phyloP scores from a whole-genome alignment of 805 yeast species.

The Ogataea ramenticola region DNA sequence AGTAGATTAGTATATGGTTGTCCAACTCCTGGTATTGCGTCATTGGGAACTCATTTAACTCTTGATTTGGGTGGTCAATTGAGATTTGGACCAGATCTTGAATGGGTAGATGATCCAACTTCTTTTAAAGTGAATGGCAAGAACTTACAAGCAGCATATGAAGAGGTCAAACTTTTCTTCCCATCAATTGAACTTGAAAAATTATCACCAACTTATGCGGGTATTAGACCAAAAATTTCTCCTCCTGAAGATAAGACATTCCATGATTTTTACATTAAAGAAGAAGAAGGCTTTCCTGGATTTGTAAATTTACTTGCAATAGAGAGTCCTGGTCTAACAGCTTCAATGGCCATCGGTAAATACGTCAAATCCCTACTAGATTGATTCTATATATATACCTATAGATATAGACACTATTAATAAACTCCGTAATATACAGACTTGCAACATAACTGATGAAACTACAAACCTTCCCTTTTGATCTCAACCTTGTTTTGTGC shows the following conservation, averaged over 20 bases:
- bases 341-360: conserved; percentile 77
- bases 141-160: conserved; percentile 48
- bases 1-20: conserved; percentile 68
- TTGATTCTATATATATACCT: neutral
- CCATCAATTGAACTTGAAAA: conserved; percentile 48
- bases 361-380: conserved; percentile 35
- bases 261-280: conserved; percentile 66
- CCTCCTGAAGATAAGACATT: conserved; percentile 40
- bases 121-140: conserved; percentile 41
- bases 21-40: conserved; percentile 61
- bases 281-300: conserved; percentile 68
- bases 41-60: conserved; percentile 84
- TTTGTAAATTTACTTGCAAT: conserved; percentile 76
- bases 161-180: conserved; percentile 54
- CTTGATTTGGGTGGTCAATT: conserved; percentile 74
- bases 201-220: conserved; percentile 64
- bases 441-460: no score
- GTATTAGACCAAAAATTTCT: conserved; percentile 74
- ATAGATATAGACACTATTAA: no score
- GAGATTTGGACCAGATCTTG: conserved; percentile 84
- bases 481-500: conserved; percentile 6
- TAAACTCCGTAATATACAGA: no score
- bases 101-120: conserved; percentile 53
- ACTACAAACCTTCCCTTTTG: neutral
- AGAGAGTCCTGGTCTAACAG: conserved; percentile 86